phyloP scores from a whole-genome alignment of 2,329 filamentous ascomycete species.

The Herpotrichia juniperi region DNA sequence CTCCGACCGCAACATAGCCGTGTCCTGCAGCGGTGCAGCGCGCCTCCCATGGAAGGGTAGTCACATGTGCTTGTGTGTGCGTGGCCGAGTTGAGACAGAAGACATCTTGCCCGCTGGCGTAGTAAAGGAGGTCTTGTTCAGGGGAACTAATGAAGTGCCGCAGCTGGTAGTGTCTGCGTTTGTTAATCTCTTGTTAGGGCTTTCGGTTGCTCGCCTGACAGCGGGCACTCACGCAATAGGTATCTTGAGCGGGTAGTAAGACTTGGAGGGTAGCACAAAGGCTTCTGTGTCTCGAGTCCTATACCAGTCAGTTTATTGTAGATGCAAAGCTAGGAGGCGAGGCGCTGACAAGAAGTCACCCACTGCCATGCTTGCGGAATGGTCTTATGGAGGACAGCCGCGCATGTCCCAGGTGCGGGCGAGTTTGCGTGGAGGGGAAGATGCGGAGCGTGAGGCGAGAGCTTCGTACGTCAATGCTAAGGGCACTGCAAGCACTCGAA shows the following conservation, averaged over 20 bases:
- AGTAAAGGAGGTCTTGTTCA: constrained; percentile 79
- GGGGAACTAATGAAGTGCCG: constrained; percentile 87
- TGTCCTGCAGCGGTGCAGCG: constrained; percentile 85
- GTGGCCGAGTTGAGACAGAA: constrained; percentile 66
- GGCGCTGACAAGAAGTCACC: constrained; percentile 41
- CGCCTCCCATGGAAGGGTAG: constrained; percentile 71
- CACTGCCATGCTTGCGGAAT: constrained; percentile 46
- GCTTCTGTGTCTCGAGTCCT: constrained; percentile 55
- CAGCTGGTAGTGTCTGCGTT: constrained; percentile 78
- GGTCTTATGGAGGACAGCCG: constrained; percentile 27
- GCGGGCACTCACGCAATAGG: constrained; percentile 51
- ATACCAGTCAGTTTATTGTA: constrained; percentile 21
- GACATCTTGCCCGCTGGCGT: constrained; percentile 73
- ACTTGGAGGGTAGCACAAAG: constrained; percentile 52
- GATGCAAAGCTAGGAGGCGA: neutral
- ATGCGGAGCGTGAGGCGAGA: constrained; percentile 1
- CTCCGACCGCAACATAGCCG: constrained; percentile 90
- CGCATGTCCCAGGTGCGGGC: constrained; percentile 31
- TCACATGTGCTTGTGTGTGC: constrained; percentile 75
- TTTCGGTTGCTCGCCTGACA: neutral
- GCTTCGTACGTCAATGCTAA: neutral
- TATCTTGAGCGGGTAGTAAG: constrained; percentile 56
- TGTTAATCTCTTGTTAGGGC: constrained; percentile 17
- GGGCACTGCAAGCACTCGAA: neutral
- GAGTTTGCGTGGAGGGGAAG: neutral